Evolutionary conservation across 108 stramenopile genomes (phyloP).

Genomic region (Pelagomonas calceolata): DNA sequence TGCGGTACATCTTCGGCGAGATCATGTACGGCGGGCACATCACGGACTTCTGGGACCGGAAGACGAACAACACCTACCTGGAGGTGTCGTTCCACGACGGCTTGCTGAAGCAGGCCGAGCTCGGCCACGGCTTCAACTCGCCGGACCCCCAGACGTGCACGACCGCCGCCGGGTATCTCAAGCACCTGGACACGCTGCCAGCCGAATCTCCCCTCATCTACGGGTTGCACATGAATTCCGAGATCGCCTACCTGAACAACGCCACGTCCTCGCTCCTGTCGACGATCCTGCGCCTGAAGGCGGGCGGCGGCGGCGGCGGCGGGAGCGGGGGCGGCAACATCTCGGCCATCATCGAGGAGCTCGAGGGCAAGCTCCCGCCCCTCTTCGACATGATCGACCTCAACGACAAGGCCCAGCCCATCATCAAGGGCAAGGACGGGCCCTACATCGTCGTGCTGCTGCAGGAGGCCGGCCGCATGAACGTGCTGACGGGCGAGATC

Average conservation of each 20-base stretch:
- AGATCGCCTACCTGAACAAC: conserved; percentile 50
- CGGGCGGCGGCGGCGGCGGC: not conserved
- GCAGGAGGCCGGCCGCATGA: conserved; percentile 56
- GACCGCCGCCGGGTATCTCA: conserved; percentile 35
- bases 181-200: conserved; percentile 40
- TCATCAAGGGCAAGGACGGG: conserved; percentile 36
- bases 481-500: conserved; percentile 38
- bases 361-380: conserved; percentile 37
- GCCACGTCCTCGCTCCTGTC: conserved; percentile 21
- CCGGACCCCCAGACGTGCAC: conserved; percentile 25
- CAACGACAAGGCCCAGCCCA: conserved; percentile 35
- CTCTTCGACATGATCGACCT: conserved; percentile 42
- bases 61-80: conserved; percentile 47
- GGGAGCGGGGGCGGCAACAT: conserved; percentile 27
- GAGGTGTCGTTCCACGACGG: conserved; percentile 17
- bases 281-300: conserved; percentile 30
- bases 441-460: conserved; percentile 51
- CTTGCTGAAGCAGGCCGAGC: conserved; percentile 22
- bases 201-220: conserved; percentile 41
- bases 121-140: conserved; percentile 45
- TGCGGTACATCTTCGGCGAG: conserved; percentile 60
- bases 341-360: conserved; percentile 19
- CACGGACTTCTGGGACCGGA: conserved; percentile 56
- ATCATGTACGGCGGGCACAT: conserved; percentile 66
- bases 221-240: conserved; percentile 55